Conservation (phyloP, 306 rosid species). For the Pterocarpus macrocarpus region DNA sequence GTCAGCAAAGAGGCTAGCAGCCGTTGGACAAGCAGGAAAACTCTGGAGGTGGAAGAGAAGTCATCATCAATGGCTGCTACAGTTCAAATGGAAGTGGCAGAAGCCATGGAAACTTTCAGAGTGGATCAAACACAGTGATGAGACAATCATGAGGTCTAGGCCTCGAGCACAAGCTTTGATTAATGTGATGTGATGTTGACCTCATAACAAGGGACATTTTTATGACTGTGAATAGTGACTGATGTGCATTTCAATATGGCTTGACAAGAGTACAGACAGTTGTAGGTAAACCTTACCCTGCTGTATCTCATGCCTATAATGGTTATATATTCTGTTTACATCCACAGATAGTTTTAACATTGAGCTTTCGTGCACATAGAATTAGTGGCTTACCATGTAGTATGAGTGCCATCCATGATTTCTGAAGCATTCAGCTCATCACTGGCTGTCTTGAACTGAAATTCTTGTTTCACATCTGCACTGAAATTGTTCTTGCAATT, state of each 20-base stretch:
- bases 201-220: conserved; percentile 16
- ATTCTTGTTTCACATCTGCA: conserved; percentile 15
- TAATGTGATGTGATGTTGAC: conserved; percentile 53
- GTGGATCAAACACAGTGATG: conserved; percentile 90
- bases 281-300: conserved; percentile 56
- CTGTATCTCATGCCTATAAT: background rate
- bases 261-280: conserved; percentile 41
- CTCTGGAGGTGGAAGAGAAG: conserved; percentile 94
- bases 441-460: conserved; percentile 32
- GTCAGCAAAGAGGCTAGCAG: conserved; percentile 74
- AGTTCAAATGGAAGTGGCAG: conserved; percentile 95
- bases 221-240: conserved; percentile 42
- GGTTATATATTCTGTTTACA: background rate
- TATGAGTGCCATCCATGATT: conserved; percentile 22
- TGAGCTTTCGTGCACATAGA: no score
- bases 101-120: conserved; percentile 95
- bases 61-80: conserved; percentile 93
- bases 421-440: conserved; percentile 31
- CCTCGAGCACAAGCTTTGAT: conserved; percentile 63
- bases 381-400: background rate
- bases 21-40: conserved; percentile 79
- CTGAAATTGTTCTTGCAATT: conserved; percentile 37
- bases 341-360: conserved; percentile 9
- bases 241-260: conserved; percentile 42
- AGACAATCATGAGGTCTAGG: conserved; percentile 80